Evolutionary conservation across 1,284 basidiomycete species (phyloP).

Genomic region (Irpex sp.): DNA sequence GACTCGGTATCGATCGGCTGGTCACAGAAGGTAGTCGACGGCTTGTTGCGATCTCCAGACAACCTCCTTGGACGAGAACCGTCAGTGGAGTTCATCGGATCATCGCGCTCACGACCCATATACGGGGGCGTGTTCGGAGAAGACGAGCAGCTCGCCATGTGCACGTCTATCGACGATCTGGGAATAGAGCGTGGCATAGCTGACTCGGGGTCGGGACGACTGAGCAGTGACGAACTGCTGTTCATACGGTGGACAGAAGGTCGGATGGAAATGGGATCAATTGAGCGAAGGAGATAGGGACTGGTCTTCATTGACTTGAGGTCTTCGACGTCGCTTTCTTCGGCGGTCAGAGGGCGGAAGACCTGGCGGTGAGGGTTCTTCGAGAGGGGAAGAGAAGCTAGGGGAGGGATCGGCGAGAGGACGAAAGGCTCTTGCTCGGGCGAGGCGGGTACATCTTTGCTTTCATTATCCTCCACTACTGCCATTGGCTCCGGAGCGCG

Average conservation of each 20-base stretch:
- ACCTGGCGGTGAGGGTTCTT: constrained; percentile 22
- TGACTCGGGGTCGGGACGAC: constrained; percentile 16
- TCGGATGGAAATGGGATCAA: constrained; percentile 24
- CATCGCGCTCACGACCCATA: constrained; percentile 18
- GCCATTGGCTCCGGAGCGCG: constrained; percentile 22
- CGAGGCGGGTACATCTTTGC: constrained; percentile 10
- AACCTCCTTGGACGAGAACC: background rate
- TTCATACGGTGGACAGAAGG: constrained; percentile 21
- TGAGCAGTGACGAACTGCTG: constrained; percentile 21
- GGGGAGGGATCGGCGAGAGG: constrained; percentile 35
- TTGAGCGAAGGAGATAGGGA: constrained; percentile 19
- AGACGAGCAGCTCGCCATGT: constrained; percentile 28
- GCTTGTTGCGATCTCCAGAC: background rate
- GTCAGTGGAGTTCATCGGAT: constrained; percentile 10
- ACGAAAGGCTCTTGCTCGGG: constrained; percentile 24
- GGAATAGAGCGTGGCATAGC: constrained; percentile 30
- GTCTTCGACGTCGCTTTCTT: constrained; percentile 30
- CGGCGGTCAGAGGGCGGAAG: constrained; percentile 29
- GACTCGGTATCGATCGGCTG: constrained; percentile 16
- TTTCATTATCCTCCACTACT: constrained; percentile 19
- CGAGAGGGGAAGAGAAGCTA: constrained; percentile 26
- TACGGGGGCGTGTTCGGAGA: constrained; percentile 25
- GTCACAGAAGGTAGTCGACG: constrained; percentile 13
- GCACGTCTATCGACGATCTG: constrained; percentile 26
- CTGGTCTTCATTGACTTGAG: constrained; percentile 17